phyloP scores from a whole-genome alignment of 2,329 filamentous ascomycete genomes.

The Penicillium sp. region DNA sequence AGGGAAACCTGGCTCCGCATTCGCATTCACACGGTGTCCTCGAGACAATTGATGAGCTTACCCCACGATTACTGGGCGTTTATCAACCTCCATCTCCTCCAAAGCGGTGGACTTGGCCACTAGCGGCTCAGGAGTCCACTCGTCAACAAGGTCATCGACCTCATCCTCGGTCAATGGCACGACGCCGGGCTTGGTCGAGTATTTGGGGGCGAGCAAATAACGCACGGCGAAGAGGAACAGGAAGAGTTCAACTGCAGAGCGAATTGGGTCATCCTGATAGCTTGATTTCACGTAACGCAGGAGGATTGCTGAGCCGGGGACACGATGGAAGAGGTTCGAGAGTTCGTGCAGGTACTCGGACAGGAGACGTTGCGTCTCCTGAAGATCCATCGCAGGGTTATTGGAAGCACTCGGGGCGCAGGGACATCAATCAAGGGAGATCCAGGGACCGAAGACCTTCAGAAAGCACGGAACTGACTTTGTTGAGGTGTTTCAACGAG shows the following conservation, averaged over 20 bases:
- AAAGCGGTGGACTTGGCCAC: slow-evolving; percentile 72
- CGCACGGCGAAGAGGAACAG: slow-evolving; percentile 93
- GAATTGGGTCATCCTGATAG: slow-evolving; percentile 95
- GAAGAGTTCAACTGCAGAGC: slow-evolving; percentile 89
- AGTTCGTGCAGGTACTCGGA: slow-evolving; percentile 58
- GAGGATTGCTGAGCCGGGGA: slow-evolving; percentile 92
- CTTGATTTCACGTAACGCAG: slow-evolving; percentile 94
- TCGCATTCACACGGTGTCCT: background rate
- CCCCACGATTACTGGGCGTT: slow-evolving; percentile 84
- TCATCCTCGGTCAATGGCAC: slow-evolving; percentile 92
- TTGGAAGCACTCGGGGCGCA: slow-evolving; percentile 12
- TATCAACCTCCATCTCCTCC: slow-evolving; percentile 82
- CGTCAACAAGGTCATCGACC: slow-evolving; percentile 94
- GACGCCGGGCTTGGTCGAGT: slow-evolving; percentile 88
- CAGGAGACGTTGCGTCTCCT: slow-evolving; percentile 57
- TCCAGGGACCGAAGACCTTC: background rate
- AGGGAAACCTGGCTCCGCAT: background rate
- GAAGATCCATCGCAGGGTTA: slow-evolving; percentile 54
- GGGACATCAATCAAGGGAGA: slow-evolving; percentile 1
- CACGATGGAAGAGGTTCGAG: slow-evolving; percentile 74
- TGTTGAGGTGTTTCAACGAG: background rate
- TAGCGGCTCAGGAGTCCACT: slow-evolving; percentile 93
- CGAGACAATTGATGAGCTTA: slow-evolving; percentile 45
- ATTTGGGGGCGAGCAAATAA: slow-evolving; percentile 88
- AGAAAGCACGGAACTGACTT: background rate